phyloP scores from a whole-genome alignment of 2,329 filamentous ascomycete species.

The Periglandula ipomoeae region DNA sequence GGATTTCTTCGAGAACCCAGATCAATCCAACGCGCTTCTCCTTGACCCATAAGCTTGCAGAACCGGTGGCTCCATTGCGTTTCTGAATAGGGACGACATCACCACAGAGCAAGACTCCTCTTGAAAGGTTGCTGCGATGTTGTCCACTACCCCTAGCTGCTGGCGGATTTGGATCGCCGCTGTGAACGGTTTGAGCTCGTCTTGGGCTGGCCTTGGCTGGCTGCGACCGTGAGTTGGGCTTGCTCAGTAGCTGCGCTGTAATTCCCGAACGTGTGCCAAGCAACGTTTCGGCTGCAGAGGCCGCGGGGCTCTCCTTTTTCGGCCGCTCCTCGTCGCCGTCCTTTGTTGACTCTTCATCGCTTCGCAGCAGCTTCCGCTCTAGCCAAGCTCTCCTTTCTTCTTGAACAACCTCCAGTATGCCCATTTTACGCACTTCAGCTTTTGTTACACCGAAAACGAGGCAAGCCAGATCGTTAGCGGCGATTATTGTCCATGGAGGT shows the following conservation, averaged over 20 bases:
- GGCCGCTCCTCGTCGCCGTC: constrained; percentile 23
- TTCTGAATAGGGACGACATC: constrained; percentile 99
- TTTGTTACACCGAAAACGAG: constrained; percentile 99
- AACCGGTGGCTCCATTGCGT: constrained; percentile 81
- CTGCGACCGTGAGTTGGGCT: constrained; percentile 55
- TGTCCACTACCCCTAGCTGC: constrained; percentile 48
- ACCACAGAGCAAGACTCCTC: constrained; percentile 85
- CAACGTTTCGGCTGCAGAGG: constrained; percentile 38
- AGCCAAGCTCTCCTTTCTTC: constrained; percentile 84
- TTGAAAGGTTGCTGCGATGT: constrained; percentile 65
- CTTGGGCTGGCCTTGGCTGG: constrained; percentile 43
- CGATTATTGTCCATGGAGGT: constrained; percentile 89
- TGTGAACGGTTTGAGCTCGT: constrained; percentile 56
- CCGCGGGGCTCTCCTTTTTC: constrained; percentile 25
- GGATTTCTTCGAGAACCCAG: constrained; percentile 97
- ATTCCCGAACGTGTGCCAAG: constrained; percentile 64
- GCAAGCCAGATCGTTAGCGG: constrained; percentile 93
- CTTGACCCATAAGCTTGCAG: constrained; percentile 96
- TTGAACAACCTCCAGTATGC: constrained; percentile 90
- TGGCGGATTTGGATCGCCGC: constrained; percentile 42
- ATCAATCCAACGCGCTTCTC: constrained; percentile 90
- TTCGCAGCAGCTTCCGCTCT: constrained; percentile 66
- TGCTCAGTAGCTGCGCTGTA: constrained; percentile 80
- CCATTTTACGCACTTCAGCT: constrained; percentile 86
- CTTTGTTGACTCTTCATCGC: constrained; percentile 25